Conservation (phyloP, 495 filamentous ascomycete genomes). For the Melanomma pulvis-pyrius region DNA sequence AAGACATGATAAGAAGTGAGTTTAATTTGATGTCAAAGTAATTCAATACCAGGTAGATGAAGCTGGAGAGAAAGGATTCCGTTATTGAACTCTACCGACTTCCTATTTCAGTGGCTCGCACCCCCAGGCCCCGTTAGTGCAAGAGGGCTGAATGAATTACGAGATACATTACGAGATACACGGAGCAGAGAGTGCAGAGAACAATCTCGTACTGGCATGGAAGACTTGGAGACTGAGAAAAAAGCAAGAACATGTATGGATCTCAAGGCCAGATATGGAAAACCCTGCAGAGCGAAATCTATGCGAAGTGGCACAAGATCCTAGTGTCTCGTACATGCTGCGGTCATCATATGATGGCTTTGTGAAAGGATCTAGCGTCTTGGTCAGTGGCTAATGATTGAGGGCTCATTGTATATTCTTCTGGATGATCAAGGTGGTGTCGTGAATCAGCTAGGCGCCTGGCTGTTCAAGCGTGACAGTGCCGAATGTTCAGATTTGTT, state of each 20-base stretch:
- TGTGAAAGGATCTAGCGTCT: background rate
- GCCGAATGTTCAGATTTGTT: too few relatives aligned
- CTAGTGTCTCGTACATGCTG: slow-evolving; percentile 20
- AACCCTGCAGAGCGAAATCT: background rate
- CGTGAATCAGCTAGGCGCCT: slow-evolving; percentile 8
- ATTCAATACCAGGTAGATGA: background rate
- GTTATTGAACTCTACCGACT: slow-evolving; percentile 2
- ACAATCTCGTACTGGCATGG: background rate
- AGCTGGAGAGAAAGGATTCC: background rate
- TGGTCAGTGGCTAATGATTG: background rate
- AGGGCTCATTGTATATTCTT: background rate
- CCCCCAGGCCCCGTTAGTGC: background rate
- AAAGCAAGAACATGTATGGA: slow-evolving; percentile 11
- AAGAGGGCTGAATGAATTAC: slow-evolving; percentile 21
- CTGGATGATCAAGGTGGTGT: slow-evolving; percentile 15
- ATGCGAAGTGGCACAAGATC: slow-evolving; percentile 20
- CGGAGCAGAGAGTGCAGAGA: background rate
- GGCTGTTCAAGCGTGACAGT: background rate
- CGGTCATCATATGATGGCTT: background rate
- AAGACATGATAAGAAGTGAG: background rate
- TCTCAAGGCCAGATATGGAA: slow-evolving; percentile 2
- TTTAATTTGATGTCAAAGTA: background rate
- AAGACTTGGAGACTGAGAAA: background rate
- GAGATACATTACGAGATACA: slow-evolving; percentile 6
- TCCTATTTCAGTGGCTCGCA: slow-evolving; percentile 10